A percentile compares a stretch with the other conserved stretches of the same genome.
These are phyloP conservation scores for Quercus wislizeni DNA, from an alignment of 306 rosid species.

Conservation along the genomic window DNA sequence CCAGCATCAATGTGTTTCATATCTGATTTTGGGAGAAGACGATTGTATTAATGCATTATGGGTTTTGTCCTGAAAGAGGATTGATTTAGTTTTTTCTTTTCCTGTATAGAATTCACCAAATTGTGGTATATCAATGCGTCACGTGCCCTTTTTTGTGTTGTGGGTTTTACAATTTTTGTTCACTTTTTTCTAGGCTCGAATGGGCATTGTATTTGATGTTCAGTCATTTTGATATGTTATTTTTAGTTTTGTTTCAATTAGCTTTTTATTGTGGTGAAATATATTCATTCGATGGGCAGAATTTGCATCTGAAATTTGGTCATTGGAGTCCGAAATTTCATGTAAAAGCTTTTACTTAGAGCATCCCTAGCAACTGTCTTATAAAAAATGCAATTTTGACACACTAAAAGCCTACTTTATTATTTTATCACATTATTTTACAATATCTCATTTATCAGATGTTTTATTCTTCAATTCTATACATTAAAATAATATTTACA, in stretches of 20 bases:
- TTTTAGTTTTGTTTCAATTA: too few species aligned
- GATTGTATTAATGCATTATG: conserved; percentile 3
- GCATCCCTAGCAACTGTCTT: too few species aligned
- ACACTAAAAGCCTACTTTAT: too few species aligned
- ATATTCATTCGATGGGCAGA: not conserved
- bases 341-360: too few species aligned
- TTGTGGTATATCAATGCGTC: conserved; percentile 3
- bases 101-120: conserved; percentile 24
- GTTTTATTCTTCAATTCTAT: too few species aligned
- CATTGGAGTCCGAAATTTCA: too few species aligned
- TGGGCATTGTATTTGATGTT: not conserved
- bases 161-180: not conserved
- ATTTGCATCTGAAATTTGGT: not conserved
- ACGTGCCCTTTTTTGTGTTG: not conserved
- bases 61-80: not conserved
- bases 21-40: not conserved
- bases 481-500: too few species aligned
- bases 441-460: too few species aligned
- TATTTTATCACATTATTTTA: too few species aligned
- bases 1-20: not conserved
- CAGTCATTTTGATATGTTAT: not conserved
- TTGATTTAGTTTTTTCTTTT: not conserved
- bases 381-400: too few species aligned
- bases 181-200: not conserved
- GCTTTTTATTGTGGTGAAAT: too few species aligned